Evolutionary conservation across 257 asterid species (phyloP).

Genomic region (Nicotiana undulata): DNA sequence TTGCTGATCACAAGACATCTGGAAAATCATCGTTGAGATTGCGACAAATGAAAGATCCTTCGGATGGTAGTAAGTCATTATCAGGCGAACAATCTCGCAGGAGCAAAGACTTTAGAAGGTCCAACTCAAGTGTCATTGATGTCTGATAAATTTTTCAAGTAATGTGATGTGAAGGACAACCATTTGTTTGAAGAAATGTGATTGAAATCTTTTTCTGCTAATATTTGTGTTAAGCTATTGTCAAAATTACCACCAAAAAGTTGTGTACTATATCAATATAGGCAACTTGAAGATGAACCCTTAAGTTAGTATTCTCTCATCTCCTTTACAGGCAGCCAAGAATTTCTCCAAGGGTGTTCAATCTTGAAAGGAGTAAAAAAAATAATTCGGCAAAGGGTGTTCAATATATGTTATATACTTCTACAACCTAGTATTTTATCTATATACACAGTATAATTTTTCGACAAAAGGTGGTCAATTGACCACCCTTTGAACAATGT

Average conservation of each 20-base stretch:
- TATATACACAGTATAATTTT: too few species aligned
- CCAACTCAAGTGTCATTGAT: slow-evolving; percentile 15
- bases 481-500: too few species aligned
- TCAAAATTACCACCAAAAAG: neutral
- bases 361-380: too few species aligned
- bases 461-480: too few species aligned
- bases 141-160: neutral
- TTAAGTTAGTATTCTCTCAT: neutral
- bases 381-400: too few species aligned
- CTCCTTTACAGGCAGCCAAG: neutral
- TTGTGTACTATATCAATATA: neutral
- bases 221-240: neutral
- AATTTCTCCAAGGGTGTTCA: too few species aligned
- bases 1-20: slow-evolving; percentile 13
- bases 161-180: neutral
- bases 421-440: too few species aligned
- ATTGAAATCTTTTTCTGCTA: neutral
- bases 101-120: slow-evolving; percentile 16
- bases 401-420: too few species aligned
- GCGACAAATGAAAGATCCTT: slow-evolving; percentile 9
- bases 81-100: slow-evolving; percentile 27
- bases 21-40: slow-evolving; percentile 15
- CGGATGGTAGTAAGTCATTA: slow-evolving; percentile 21
- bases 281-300: neutral
- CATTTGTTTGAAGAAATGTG: neutral